Percentiles rank a stretch among this genome's conserved stretches.
These are phyloP conservation scores for Lunularia cruciata DNA, from an alignment of 225 moss, liverwort and hornwort species.

Conservation along the genomic window DNA sequence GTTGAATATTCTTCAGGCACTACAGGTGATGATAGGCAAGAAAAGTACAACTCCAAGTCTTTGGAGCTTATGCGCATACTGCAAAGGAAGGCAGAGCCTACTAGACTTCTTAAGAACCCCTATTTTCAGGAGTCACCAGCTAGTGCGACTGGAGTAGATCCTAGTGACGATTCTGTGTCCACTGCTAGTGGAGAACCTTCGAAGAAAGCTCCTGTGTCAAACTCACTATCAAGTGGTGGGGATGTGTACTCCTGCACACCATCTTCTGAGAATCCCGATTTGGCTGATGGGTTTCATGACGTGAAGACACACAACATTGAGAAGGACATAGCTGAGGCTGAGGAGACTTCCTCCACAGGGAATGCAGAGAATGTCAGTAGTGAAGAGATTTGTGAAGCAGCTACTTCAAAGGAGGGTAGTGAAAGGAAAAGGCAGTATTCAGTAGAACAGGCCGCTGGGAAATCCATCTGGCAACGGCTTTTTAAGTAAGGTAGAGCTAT, in stretches of 20 bases:
- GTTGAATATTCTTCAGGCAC: neutral
- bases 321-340: neutral
- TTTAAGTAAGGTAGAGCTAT: neutral
- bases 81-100: neutral
- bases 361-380: neutral
- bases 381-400: neutral
- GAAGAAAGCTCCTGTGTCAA: neutral
- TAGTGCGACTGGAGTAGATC: neutral
- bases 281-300: neutral
- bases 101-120: neutral
- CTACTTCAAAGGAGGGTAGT: neutral
- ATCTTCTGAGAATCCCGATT: no score
- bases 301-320: neutral
- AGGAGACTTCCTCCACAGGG: neutral
- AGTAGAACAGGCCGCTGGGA: neutral
- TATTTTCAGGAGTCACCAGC: neutral
- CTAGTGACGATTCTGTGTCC: neutral
- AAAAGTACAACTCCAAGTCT: neutral
- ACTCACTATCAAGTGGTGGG: neutral
- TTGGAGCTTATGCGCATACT: neutral
- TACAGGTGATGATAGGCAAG: neutral
- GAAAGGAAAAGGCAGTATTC: neutral
- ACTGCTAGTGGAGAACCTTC: neutral
- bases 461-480: conserved; percentile 22
- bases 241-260: conserved; percentile 1